phyloP scores from a whole-genome alignment of 1,284 basidiomycete species.

The Trametes polyzona region DNA sequence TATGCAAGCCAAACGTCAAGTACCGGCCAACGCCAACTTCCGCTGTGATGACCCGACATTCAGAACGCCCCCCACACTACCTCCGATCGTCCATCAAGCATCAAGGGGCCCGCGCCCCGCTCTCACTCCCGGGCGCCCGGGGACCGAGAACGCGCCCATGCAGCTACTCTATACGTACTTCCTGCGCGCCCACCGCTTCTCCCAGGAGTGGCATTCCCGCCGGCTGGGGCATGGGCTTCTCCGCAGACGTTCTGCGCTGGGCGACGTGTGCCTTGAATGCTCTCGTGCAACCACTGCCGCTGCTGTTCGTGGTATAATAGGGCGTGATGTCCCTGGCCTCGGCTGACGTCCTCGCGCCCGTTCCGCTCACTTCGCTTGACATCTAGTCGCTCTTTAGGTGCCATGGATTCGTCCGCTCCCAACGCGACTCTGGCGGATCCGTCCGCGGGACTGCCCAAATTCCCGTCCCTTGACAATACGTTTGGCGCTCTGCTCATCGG shows the following conservation, averaged over 20 bases:
- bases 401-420: neutral
- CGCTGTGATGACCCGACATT: neutral
- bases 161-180: neutral
- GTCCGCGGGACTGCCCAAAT: neutral
- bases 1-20: neutral
- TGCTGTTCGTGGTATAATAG: neutral
- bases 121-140: neutral
- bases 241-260: neutral
- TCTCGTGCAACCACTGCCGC: neutral
- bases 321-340: neutral
- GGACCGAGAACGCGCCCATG: neutral
- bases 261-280: neutral
- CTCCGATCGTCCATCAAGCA: neutral
- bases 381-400: neutral
- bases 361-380: neutral
- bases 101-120: neutral
- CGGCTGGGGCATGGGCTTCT: neutral
- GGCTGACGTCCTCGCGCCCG: neutral
- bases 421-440: neutral
- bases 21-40: neutral
- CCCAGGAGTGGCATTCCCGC: neutral
- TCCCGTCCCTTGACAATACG: conserved; percentile 18
- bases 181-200: neutral
- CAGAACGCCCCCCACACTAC: neutral
- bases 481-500: conserved; percentile 21